These are phyloP conservation scores for Zea mays DNA, from an alignment of 176 grass and related monocot species.

Conservation along the genomic window DNA sequence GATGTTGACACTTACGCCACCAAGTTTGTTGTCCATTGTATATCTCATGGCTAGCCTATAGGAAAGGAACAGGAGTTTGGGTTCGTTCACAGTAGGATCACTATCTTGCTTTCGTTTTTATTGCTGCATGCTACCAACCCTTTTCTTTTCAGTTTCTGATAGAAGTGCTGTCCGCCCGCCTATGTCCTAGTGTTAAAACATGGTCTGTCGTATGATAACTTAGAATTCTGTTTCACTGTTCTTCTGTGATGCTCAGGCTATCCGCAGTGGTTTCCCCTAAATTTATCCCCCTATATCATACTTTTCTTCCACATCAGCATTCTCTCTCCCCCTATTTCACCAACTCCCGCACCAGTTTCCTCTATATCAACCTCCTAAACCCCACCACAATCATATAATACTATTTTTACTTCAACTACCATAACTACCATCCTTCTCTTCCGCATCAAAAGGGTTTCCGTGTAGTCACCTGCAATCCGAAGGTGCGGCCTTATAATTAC, in stretches of 20 bases:
- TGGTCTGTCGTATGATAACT: not conserved
- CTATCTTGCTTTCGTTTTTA: not conserved
- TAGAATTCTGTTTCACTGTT: not conserved
- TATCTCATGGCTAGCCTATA: not conserved
- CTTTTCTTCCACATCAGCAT: too few relatives aligned
- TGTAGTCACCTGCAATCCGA: too few relatives aligned
- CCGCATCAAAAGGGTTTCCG: too few relatives aligned
- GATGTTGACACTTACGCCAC: conserved; percentile 20
- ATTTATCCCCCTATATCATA: too few relatives aligned
- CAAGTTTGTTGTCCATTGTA: not conserved
- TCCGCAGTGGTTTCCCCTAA: too few relatives aligned
- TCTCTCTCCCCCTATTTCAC: too few relatives aligned
- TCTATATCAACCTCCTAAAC: too few relatives aligned
- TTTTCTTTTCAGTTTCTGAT: conserved; percentile 2
- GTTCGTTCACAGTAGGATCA: not conserved
- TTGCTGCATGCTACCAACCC: conserved; percentile 5
- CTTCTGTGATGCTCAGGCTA: not conserved
- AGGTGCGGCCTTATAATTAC: not conserved
- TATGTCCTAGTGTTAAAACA: not conserved
- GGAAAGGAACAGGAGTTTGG: conserved; percentile 8
- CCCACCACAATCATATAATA: too few relatives aligned
- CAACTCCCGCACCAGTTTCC: too few relatives aligned
- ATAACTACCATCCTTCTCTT: too few relatives aligned
- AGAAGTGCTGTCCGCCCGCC: not conserved
- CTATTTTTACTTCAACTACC: too few relatives aligned